Evolutionary conservation across 768 basidiomycete genomes (phyloP), one percentile per base, ranked within the genome.

Genomic region (Steccherinum ochraceum): DNA sequence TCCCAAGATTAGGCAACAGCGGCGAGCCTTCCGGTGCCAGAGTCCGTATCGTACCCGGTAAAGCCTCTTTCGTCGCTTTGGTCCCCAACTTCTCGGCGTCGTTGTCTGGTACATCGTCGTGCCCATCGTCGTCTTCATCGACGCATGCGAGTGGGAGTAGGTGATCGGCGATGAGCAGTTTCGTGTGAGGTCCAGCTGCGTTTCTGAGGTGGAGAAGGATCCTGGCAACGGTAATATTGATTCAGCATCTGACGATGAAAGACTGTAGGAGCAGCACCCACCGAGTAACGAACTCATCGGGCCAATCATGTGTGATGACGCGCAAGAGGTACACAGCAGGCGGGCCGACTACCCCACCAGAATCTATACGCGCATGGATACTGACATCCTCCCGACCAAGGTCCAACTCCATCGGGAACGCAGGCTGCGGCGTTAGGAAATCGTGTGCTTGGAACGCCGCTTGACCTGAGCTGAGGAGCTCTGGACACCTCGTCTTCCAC

Each of bases 301-400:
- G 81, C 87, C 88, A 89, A 59, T 91, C 88, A 57, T 91, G 88
- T 26, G 86, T 70, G 35, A 89, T 77, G 18, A 83, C 80, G 20
- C 87, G 79, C 24, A 89, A 69, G 26, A 89, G 70, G 61, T 83
- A 91, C 4, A 88, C 79, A 0, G 84, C 76, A 5, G 52, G 84
- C 12, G 24, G 21, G 45, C 27, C 40, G 3, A 19, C n/a, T 30
- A 46, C 48, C 16, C 43, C 51, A 5, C 19, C 10, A 7, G 16
- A 18, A 11, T 11, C n/a, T 11, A 39, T 39, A 39, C 35, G 11
- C 35, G 35, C 11, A 11, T 39, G 35, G n/a, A 39, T n/a, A n/a
- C n/a, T n/a, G n/a, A n/a, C n/a, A n/a, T n/a, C n/a, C n/a, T n/a
- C n/a, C 16, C 16, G 30, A 35, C 30, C 16, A 7, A 35, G 30